Base-by-base conservation (phyloP, 2,329 filamentous ascomycete genomes). In the Colletotrichum cuscutae region DNA sequence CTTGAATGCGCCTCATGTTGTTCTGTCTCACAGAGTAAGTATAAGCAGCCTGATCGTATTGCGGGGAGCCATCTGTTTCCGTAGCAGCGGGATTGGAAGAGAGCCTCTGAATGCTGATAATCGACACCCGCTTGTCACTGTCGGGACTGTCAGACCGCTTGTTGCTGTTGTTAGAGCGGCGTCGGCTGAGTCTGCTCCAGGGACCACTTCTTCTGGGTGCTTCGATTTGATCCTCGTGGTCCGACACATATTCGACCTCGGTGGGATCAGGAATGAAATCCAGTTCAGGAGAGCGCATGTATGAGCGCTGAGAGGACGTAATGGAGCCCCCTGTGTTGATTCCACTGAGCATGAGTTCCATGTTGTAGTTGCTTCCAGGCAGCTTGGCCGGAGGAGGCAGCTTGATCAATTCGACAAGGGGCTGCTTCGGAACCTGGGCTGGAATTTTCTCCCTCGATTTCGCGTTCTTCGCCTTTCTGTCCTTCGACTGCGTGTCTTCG, bases 151-250 rank as follows among this genome's bases (percentile, higher is more conserved):
- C 15, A 13, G 65, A 59, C 12, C 83, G 78, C 58, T 82, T 85
- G 2, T 78, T 76, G 8, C 84, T 79, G 24, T 86, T 85, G 28
- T 85, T 81, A 2, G 87, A 88, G 6, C 89, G 80, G 49, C 84
- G 46, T 53, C 60, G 60, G 61, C 61, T 64, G 49, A 64, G 35
- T 19, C 61, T 22, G 35, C 49, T 64, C 61, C 49, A 54, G 8
- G 35, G 53, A 4, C 61, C 32, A n/a, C 19, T 53, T 22, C 13
- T 64, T 49, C 13, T 32, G 46, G 15, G 26, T 81, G 58, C 64
- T 22, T 68, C 28, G 22, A 56, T 57, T 26, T 68, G 58, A 12
- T 72, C 69, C 32, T 72, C 69, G 24, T 65, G 30, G 26, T 72
- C 69, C 30, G 65, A 68, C 57, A 42, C 69, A 58, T 68, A 72